Percentiles rank a stretch among this genome's conserved stretches.
Conservation (phyloP, 768 basidiomycete genomes). For the Galerina sulciceps region DNA sequence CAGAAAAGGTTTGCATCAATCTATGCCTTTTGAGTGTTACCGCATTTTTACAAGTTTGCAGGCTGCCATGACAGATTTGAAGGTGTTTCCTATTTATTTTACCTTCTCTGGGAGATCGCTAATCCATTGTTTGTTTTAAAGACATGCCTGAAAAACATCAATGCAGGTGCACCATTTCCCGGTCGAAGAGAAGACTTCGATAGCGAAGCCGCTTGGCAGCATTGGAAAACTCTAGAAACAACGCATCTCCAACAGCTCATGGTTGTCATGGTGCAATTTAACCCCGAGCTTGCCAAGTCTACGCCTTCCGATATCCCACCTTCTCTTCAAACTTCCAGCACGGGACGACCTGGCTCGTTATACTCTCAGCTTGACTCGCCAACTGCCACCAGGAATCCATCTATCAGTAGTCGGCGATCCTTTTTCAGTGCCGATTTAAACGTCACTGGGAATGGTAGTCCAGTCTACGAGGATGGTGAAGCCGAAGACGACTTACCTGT, state of each 20-base stretch:
- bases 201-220: constrained; percentile 78
- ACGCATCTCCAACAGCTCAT: constrained; percentile 87
- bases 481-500: constrained; percentile 71
- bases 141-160: constrained; percentile 92
- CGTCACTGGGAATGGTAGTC: constrained; percentile 37
- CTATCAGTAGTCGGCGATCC: constrained; percentile 73
- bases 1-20: constrained; percentile 64
- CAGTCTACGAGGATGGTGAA: constrained; percentile 36
- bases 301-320: constrained; percentile 59
- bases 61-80: constrained; percentile 88
- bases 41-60: constrained; percentile 29
- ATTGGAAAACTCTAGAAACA: constrained; percentile 84
- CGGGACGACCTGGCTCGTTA: constrained; percentile 57
- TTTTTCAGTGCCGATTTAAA: constrained; percentile 43
- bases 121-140: constrained; percentile 32
- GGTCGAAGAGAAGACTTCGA: constrained; percentile 88
- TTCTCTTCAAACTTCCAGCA: constrained; percentile 46
- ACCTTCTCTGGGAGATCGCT: not conserved
- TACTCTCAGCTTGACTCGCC: constrained; percentile 49
- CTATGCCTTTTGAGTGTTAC: not conserved
- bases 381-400: constrained; percentile 53
- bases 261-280: constrained; percentile 82
- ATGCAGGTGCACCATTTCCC: constrained; percentile 81
- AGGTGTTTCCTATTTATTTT: constrained; percentile 48
- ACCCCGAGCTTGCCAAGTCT: constrained; percentile 86